Evolutionary conservation across 2,329 filamentous ascomycete species (phyloP), one percentile per base, ranked within the genome.

Genomic region (Aspergillus thermomutatus): DNA sequence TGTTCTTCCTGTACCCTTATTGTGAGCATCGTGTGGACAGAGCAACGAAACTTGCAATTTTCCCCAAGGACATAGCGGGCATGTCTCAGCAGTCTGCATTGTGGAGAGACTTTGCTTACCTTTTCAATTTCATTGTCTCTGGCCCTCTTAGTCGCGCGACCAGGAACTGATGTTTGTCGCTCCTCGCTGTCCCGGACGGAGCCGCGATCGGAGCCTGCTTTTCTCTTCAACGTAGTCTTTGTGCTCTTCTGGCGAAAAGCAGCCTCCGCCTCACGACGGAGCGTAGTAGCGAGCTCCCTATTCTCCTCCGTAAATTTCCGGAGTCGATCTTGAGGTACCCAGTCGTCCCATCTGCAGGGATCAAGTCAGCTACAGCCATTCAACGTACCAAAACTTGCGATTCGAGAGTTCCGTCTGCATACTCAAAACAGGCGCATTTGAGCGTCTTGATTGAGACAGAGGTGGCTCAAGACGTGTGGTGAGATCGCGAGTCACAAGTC

Each of bases 301-400:
- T 97, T 97, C 77, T 97, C 94, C 55, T 96, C 91, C 52, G 88
- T 96, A 72, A 93, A 89, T 78, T 97, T 97, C 70, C 92, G 88
- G 59, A 99, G 88, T 64, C 94, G 90, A 73, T 97, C 93, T 75
- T 92, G 87, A 23, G 90, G 86, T 47, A 97, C 94, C 93, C 93
- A 97, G 78, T 99, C 94, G 78, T 99, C 94, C 94, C 94, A 99
- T 60, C 87, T 90, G 69, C 62, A 61, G 52, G 48, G 8, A 14
- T 17, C 23, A 56, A 43, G 56, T 65, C 31, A 64, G 55, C 55
- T 46, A 56, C 27, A 47, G 50, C 48, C 27, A 47, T 17, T 34
- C 49, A 50, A 37, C 14, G 5, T 37, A 37, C 14, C 31, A 37
- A 17, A 3, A 3, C 31, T 34, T 17, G 31, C 14, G 31, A 34